Percentiles rank a stretch among this genome's conserved stretches.
These are phyloP conservation scores for Xylariaceae sp. DNA, from an alignment of 2,329 filamentous ascomycete species.

Conservation along the genomic window DNA sequence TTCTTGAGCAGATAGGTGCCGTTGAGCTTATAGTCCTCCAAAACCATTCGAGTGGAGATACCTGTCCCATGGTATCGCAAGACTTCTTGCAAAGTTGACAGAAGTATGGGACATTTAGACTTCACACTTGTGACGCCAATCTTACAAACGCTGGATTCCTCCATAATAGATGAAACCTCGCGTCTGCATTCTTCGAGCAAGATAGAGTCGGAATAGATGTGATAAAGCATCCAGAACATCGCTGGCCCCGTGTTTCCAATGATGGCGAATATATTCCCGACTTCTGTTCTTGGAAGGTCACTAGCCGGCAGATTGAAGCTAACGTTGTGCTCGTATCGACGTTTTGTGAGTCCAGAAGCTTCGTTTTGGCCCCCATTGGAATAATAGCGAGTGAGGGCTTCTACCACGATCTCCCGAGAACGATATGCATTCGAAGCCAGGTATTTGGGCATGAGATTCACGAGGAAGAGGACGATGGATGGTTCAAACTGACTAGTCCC, in stretches of 20 bases:
- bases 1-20: constrained; percentile 21
- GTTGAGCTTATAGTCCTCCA: constrained; percentile 18
- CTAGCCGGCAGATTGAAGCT: not conserved
- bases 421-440: constrained; percentile 6
- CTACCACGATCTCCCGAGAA: constrained; percentile 6
- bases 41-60: not conserved
- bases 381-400: constrained; percentile 10
- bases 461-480: constrained; percentile 13
- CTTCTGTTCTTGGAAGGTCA: constrained; percentile 1
- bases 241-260: constrained; percentile 6
- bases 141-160: not conserved
- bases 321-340: constrained; percentile 4
- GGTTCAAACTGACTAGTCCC: constrained; percentile 16
- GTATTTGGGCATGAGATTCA: constrained; percentile 8
- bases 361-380: not conserved
- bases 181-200: constrained; percentile 21
- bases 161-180: constrained; percentile 9
- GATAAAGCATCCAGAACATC: constrained; percentile 17
- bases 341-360: constrained; percentile 8
- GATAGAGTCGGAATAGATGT: constrained; percentile 16
- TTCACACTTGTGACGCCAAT: constrained; percentile 15
- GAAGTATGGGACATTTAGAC: constrained; percentile 9
- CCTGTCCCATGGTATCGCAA: constrained; percentile 7
- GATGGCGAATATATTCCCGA: constrained; percentile 7
- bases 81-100: constrained; percentile 16